Evolutionary conservation across 2,329 filamentous ascomycete species (phyloP), one percentile per base, ranked within the genome.

Genomic region (Aspergillus neoniger): DNA sequence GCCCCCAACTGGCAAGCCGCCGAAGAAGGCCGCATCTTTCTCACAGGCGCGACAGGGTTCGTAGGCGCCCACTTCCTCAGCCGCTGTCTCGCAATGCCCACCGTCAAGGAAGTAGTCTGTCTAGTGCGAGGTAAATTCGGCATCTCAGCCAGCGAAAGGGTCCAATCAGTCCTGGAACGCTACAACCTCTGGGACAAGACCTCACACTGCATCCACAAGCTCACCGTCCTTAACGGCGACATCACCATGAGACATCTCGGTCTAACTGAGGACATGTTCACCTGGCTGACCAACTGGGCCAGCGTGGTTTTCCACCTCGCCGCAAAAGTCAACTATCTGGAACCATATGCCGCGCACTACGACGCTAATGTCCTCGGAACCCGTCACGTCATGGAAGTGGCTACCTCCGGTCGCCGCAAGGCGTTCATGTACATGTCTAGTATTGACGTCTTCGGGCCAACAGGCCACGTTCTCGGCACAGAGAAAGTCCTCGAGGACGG

Each of bases 31-130:
- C 59, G 47, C 3, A 36, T 63, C 15, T 61, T 63, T 5, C n/a
- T 96, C 5, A 96, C 91, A 1, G 91, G 92, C 32, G 91, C 89
- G 3, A 96, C 91, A 1, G 91, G 91, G 1, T 96, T 96, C 79
- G 75, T 96, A n/a, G 91, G 91, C 10, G 84, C 89, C 0, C 93
- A 91, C 70, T 77, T 96, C 5, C 77, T 93, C 28, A 82, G 83
- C 58, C 89, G 93, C 53, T 75, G 95, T 1, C 80, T 95, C 81
- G 82, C 17, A 30, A 80, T 76, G 25, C 81, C 77, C 12, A 74
- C 77, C 19, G 78, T 84, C 19, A 57, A 65, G 17, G 85, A 83
- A 62, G 80, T 95, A 4, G 86, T 93, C 57, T 87, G 87, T 0
- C 86, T 92, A 56, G 87, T 93, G 0, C 87, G 91, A 54, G 86